phyloP scores from a whole-genome alignment of 2,329 filamentous ascomycete genomes.

The Cladophialophora exuberans region DNA sequence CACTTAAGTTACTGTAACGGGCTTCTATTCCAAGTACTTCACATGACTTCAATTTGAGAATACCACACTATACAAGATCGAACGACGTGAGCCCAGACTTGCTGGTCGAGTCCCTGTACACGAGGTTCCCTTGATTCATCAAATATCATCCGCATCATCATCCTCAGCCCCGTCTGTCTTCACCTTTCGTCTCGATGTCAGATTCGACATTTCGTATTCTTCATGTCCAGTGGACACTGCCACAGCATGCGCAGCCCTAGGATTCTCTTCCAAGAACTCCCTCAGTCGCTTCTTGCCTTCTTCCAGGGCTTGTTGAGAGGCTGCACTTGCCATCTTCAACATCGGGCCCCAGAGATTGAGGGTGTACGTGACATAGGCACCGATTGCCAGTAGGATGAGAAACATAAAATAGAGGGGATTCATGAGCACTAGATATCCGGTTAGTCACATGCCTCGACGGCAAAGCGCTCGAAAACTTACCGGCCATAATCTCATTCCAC shows the following conservation, averaged over 20 bases:
- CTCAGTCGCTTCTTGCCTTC: constrained; percentile 90
- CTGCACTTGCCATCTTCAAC: constrained; percentile 91
- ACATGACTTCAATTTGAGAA: too few relatives aligned
- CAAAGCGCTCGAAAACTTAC: constrained; percentile 56
- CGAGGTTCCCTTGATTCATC: neutral
- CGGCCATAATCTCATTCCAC: constrained; percentile 98
- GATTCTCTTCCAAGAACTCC: constrained; percentile 86
- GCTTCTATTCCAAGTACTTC: constrained; percentile 1
- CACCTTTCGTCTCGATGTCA: constrained; percentile 29
- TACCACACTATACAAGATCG: neutral
- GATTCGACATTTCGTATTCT: constrained; percentile 61
- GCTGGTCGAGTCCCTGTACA: neutral
- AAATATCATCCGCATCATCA: constrained; percentile 26
- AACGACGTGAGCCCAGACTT: neutral
- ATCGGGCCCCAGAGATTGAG: constrained; percentile 97
- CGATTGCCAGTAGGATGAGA: constrained; percentile 74
- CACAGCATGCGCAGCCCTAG: constrained; percentile 80
- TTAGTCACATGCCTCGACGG: constrained; percentile 19
- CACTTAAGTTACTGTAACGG: too few relatives aligned
- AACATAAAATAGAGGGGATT: constrained; percentile 94
- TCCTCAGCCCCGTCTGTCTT: constrained; percentile 27
- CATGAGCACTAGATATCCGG: constrained; percentile 70
- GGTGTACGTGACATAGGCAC: constrained; percentile 85
- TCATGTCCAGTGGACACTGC: constrained; percentile 64
- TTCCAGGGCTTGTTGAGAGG: constrained; percentile 80